Evolutionary conservation across 495 filamentous ascomycete genomes (phyloP), one percentile per base, ranked within the genome.

Genomic region (Penicillium flavigenum): DNA sequence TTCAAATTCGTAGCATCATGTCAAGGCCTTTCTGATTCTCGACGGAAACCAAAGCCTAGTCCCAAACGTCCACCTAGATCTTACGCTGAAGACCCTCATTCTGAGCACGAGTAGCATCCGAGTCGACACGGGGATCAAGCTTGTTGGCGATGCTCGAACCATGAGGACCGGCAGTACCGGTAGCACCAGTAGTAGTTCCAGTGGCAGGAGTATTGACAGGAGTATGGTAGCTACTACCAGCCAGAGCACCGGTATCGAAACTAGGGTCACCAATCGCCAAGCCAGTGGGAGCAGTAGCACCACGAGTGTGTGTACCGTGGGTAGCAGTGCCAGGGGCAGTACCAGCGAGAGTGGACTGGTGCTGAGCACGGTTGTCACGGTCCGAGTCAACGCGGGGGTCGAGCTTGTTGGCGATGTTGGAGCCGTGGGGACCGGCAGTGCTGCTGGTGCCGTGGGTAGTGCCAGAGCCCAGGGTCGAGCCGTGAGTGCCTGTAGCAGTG

Each of bases 81-180:
- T 27, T 5, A 19, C 43, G 53, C 20, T 55, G 43, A 5, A 26
- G 3, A 16, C 32, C 43, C 22, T 29, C 43, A 12, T 27, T 24
- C 39, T 45, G 3, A 43, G 26, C 26, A 22, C 51, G 50, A 9
- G 22, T 34, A 7, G 31, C 39, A n/a, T 44, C 27, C 9, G 53
- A 55, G 48, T 81, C 77, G 3, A 80, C 75, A 43, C 73, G 72
- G 11, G 80, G 80, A 55, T 82, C 80, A 2, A 69, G 56, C 66
- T 78, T 78, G 56, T 79, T 81, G 31, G 63, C 64, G 22, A 69
- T 16, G 52, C 72, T 75, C 12, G 73, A 74, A 9, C 55, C 53
- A 52, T 76, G 77, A 9, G 63, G 71, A 7, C 64, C 70, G 26
- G 53, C 31, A 5, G 36, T 52, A 20, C 36, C 38, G 29, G 36